These are phyloP conservation scores for Saposhnikovia divaricata DNA, from an alignment of 129 eudicot species.

Conservation along the genomic window DNA sequence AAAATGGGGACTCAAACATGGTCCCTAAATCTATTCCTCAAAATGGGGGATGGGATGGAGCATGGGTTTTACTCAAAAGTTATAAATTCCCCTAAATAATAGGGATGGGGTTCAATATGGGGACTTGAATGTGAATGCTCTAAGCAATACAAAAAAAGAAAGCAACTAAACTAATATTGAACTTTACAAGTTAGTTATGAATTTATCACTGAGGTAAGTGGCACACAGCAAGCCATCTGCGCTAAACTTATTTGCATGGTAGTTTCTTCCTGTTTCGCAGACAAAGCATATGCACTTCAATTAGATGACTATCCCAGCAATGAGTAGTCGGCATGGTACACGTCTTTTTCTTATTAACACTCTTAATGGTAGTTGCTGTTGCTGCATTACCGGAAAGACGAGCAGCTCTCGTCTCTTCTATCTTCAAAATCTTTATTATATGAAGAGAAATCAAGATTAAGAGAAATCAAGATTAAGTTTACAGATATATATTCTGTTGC, in stretches of 20 bases:
- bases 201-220: too few species aligned
- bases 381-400: constrained; percentile 14
- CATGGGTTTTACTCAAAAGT: too few species aligned
- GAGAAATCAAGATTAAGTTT: neutral
- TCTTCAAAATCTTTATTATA: neutral
- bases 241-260: constrained; percentile 3
- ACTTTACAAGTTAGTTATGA: neutral
- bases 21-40: too few species aligned
- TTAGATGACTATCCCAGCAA: constrained; percentile 10
- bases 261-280: constrained; percentile 21
- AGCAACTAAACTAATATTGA: neutral
- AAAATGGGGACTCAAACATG: too few species aligned
- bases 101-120: too few species aligned
- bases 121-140: too few species aligned
- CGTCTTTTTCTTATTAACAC: constrained; percentile 11
- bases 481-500: neutral
- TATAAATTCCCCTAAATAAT: too few species aligned
- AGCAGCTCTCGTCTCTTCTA: neutral
- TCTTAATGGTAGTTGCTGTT: neutral
- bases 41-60: too few species aligned
- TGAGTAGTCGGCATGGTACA: constrained; percentile 1
- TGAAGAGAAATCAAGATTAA: too few species aligned
- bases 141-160: neutral
- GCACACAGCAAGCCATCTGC: neutral
- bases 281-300: constrained; percentile 25